A percentile compares a stretch with the other conserved stretches of the same genome.
Conservation (phyloP, 495 filamentous ascomycete species). For the Penicillium ochrochloron region DNA sequence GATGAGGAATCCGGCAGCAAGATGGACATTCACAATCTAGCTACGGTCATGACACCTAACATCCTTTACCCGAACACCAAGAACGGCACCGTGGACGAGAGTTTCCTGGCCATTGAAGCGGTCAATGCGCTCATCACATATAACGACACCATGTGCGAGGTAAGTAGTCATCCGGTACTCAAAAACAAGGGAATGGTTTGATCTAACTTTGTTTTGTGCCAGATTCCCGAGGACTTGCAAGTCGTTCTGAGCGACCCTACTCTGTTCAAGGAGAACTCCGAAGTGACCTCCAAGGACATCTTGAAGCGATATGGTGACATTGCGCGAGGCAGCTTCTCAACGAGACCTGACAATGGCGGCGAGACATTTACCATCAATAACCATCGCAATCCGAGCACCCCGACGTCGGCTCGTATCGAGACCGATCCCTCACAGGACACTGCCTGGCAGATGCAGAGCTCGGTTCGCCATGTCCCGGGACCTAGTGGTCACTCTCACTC, state of each 20-base stretch:
- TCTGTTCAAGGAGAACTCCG: constrained; percentile 77
- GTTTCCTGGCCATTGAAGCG: constrained; percentile 90
- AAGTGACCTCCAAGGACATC: constrained; percentile 97
- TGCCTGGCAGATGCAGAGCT: constrained; percentile 80
- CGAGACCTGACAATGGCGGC: constrained; percentile 60
- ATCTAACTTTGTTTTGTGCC: constrained; percentile 18
- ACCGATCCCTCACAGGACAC: constrained; percentile 73
- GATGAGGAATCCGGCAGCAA: constrained; percentile 92
- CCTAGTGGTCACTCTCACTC: constrained; percentile 50
- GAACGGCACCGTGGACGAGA: constrained; percentile 73
- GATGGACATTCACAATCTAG: constrained; percentile 98
- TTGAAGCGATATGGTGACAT: constrained; percentile 86
- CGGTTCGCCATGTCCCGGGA: constrained; percentile 76
- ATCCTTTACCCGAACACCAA: constrained; percentile 79
- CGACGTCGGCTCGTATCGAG: constrained; percentile 67
- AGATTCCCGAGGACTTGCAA: constrained; percentile 93
- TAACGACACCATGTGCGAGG: constrained; percentile 96
- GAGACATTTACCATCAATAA: constrained; percentile 56
- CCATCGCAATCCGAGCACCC: constrained; percentile 41
- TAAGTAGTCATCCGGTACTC: constrained; percentile 51
- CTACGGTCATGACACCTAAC: constrained; percentile 98
- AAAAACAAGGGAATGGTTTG: not conserved
- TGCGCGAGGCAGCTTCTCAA: constrained; percentile 59
- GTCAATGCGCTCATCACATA: constrained; percentile 86
- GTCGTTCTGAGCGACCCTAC: constrained; percentile 80